Evolutionary conservation across 1,284 basidiomycete genomes (phyloP), one percentile per base, ranked within the genome.

Genomic region (Ustilago xerochloae): DNA sequence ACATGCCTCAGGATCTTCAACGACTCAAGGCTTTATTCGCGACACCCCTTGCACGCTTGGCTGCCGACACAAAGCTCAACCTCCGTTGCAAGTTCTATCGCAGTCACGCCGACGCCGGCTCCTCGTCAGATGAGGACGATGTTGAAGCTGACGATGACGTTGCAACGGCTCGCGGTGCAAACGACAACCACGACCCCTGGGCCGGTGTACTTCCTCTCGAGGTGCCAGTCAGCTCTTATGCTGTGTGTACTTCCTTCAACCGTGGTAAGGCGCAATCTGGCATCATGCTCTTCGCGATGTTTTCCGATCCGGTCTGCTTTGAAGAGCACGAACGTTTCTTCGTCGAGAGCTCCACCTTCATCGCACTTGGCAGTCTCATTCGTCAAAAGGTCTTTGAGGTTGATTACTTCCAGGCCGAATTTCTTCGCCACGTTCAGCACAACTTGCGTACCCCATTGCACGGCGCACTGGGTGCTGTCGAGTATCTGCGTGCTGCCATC

Each of bases 391-490:
- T 67, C 4, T 69, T 63, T 52, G 61, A 69, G 12, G 65, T 68
- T 39, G 77, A 78, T 48, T 61, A 58, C n/a, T 66, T 71, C 48
- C 77, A 80, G 58, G 61, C 78, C 43, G 63, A 74, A 16, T 78
- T 80, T 48, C 45, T 80, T 12, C 63, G 71, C 1, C 56, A 66
- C 36, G 61, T 80, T 10, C 78, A 80, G 56, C 78, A 80, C 55
- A 76, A 80, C 28, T 53, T 79, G 8, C 66, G 77, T 10, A 81
- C 79, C 3, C 79, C 79, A 8, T 50, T 81, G 15, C 69, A 81
- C 46, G 79, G 72, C n/a, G 78, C 78, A 8, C 56, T 78, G 5
- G 79, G 79, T 6, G 64, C 75, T 13, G 71, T 74, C 48, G 79
- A 81, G 43, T 64, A 74, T 41, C 63, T 81, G 18, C 69, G 74